These are phyloP conservation scores for Rhododendron molle DNA, from an alignment of 148 eudicot species.

Conservation along the genomic window DNA sequence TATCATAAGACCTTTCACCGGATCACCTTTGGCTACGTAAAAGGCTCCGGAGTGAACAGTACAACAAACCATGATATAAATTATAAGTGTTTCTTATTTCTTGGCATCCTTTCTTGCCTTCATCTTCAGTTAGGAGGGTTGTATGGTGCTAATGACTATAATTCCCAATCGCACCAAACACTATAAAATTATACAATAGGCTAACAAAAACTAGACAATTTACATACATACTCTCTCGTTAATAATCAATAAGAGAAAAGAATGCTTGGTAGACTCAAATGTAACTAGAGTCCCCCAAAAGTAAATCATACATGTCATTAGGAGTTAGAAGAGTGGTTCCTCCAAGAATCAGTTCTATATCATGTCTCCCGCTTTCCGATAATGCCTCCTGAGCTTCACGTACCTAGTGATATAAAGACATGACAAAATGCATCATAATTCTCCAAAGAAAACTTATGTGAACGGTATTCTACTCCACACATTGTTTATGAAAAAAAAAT, in stretches of 20 bases:
- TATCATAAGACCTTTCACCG: neutral
- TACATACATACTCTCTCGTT: neutral
- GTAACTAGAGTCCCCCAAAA: conserved; percentile 62
- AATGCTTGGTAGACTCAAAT: conserved; percentile 17
- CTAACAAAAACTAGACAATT: neutral
- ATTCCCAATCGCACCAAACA: neutral
- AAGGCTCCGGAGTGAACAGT: neutral
- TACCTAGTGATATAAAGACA: conserved; percentile 39
- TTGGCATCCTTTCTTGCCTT: neutral
- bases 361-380: conserved; percentile 72
- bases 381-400: conserved; percentile 82
- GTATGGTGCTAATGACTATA: neutral
- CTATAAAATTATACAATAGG: neutral
- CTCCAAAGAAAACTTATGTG: neutral
- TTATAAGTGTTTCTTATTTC: neutral
- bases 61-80: neutral
- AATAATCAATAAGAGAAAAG: neutral
- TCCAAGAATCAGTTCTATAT: conserved; percentile 67
- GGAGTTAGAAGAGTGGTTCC: conserved; percentile 92
- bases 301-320: conserved; percentile 68
- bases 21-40: neutral
- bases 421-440: neutral
- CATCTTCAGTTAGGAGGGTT: neutral
- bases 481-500: neutral
- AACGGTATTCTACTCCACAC: neutral